These are phyloP conservation scores for Nephelium lappaceum DNA, from an alignment of 345 rosid species.

Conservation along the genomic window DNA sequence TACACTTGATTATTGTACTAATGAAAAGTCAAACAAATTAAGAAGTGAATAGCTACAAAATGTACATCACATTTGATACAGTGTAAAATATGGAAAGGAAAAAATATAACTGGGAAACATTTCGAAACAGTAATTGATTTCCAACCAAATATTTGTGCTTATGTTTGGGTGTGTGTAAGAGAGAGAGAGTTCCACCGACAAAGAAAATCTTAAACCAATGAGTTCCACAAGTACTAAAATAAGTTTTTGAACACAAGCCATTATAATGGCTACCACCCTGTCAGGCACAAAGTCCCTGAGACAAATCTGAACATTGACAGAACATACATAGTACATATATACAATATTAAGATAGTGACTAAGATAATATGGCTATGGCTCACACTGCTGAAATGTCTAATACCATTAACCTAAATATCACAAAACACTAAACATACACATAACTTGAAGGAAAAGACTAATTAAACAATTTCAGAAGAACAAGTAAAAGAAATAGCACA, in stretches of 20 bases:
- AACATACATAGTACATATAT: background rate
- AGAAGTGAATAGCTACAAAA: background rate
- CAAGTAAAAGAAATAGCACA: background rate
- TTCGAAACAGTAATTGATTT: background rate
- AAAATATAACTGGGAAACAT: background rate
- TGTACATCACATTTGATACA: background rate
- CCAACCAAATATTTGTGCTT: background rate
- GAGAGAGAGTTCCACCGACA: background rate
- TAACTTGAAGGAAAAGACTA: background rate
- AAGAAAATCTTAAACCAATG: slow-evolving; percentile 5
- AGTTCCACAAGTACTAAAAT: background rate
- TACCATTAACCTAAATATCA: background rate
- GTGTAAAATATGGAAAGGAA: background rate
- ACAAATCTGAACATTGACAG: background rate
- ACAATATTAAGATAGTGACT: background rate
- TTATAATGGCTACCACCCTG: background rate
- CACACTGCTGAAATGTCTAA: background rate
- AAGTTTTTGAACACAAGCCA: background rate
- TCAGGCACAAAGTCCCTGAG: background rate
- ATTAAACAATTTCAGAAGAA: background rate
- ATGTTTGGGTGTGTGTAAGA: background rate
- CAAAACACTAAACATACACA: background rate
- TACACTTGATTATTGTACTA: background rate
- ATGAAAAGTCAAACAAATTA: background rate
- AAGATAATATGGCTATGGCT: background rate